Evolutionary conservation across 2,329 filamentous ascomycete species (phyloP).

Genomic region (Alternaria postmessia): DNA sequence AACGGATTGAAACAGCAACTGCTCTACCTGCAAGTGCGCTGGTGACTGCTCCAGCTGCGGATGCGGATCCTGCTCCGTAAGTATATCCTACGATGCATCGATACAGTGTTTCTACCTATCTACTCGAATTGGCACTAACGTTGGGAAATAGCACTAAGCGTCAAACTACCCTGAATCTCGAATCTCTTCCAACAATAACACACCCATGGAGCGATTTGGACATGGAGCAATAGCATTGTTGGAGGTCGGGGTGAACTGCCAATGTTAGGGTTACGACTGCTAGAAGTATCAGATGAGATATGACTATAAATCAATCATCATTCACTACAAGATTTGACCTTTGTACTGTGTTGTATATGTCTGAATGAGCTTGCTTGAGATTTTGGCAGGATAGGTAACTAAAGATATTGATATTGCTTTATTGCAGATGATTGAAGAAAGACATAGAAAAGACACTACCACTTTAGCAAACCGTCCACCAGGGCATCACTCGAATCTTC

Average conservation of each 20-base stretch:
- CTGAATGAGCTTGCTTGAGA: not conserved
- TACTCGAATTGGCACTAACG: not conserved
- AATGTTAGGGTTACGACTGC: conserved; percentile 1
- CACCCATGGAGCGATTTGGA: conserved; percentile 1
- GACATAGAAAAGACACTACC: too few species aligned
- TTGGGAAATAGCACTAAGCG: conserved; percentile 19
- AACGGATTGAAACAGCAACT: conserved; percentile 24
- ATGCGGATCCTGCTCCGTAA: conserved; percentile 41
- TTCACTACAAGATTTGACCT: not conserved
- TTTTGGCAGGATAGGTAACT: too few species aligned
- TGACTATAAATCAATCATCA: not conserved
- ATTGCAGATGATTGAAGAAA: not conserved
- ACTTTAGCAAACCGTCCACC: too few species aligned
- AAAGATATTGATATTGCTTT: not conserved
- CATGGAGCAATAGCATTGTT: not conserved
- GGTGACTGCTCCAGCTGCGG: conserved; percentile 44
- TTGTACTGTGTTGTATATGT: not conserved
- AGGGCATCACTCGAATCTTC: not conserved
- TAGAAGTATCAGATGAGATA: not conserved
- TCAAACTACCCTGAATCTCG: conserved; percentile 3
- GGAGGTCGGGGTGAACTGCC: not conserved
- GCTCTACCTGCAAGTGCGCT: conserved; percentile 41
- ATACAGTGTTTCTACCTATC: not conserved
- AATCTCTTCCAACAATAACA: not conserved
- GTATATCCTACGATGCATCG: conserved; percentile 1